A percentile compares a stretch with the other conserved stretches of the same genome.
These are phyloP conservation scores for Candida ipomoeae DNA, from an alignment of 805 yeast species.

Conservation along the genomic window DNA sequence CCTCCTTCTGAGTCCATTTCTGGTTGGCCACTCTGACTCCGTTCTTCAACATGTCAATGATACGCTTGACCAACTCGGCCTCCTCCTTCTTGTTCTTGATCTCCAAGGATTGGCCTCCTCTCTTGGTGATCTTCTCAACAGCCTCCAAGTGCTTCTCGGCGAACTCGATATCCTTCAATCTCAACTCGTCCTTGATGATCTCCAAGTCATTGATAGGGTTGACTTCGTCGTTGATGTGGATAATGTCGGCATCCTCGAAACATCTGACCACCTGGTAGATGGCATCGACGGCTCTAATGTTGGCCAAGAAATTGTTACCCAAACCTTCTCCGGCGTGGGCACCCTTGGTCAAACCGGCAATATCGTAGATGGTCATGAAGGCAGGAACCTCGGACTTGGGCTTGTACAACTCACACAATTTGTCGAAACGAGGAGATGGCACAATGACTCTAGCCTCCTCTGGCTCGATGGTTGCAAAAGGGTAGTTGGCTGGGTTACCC, in stretches of 20 bases:
- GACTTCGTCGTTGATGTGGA: conserved; percentile 84
- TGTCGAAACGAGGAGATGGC: conserved; percentile 21
- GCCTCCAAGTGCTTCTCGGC: conserved; percentile 76
- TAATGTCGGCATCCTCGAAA: conserved; percentile 93
- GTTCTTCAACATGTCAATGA: conserved; percentile 71
- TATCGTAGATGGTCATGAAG: conserved; percentile 21
- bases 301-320: conserved; percentile 68
- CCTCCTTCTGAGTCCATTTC: conserved; percentile 86
- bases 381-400: conserved; percentile 39
- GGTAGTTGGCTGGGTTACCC: conserved; percentile 44
- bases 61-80: conserved; percentile 65
- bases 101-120: conserved; percentile 88
- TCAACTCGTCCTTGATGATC: conserved; percentile 84
- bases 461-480: conserved; percentile 75
- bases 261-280: conserved; percentile 61
- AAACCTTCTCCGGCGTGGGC: conserved; percentile 59
- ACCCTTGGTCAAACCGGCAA: conserved; percentile 56
- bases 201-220: conserved; percentile 93
- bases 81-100: conserved; percentile 86
- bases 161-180: conserved; percentile 95
- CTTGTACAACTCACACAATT: conserved; percentile 39
- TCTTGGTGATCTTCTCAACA: conserved; percentile 72
- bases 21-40: conserved; percentile 88
- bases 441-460: conserved; percentile 44
- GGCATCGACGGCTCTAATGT: conserved; percentile 69